Base-by-base conservation (phyloP, 2,329 filamentous ascomycete genomes). In the Orbilia oligospora region DNA sequence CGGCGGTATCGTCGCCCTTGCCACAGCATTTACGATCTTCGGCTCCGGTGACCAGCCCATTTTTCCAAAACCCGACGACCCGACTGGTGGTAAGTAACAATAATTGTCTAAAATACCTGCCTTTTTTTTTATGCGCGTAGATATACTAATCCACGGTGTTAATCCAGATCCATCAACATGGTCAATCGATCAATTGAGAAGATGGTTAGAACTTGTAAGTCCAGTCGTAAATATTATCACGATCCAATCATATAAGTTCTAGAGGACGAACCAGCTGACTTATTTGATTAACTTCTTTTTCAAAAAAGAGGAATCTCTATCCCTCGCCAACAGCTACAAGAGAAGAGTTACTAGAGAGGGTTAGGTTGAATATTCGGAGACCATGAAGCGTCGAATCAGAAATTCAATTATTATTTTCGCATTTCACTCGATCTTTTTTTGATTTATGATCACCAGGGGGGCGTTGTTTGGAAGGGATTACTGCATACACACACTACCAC, bases 151-250 rank as follows among this genome's bases (percentile, higher is more conserved):
- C 33, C 9, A 5, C 8, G 10, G 3, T 12, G 6, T 12, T 8
- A 8, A 36, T 36, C n/a, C 8, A 78, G 75, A 78, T 18, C 75
- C 75, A 22, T 38, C 48, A 3, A 78, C 61, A 38, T 78, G 75
- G 75, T 78, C 75, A 5, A 78, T 69, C 20, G 75, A 78, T 18
- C 68, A 78, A 49, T 46, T 78, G 48, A 63, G 68, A 22, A 46
- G 75, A 30, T 78, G 68, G 68, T 41, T 78, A n/a, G 75, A 78
- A 20, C 27, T 78, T 5, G 75, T 78, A 64, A 12, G 56, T 65
- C n/a, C n/a, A n/a, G 6, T 6, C 27, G 3, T 30, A 30, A 3
- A 30, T 30, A 30, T 6, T 30, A 30, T 6, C 27, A 30, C 27
- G 6, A 30, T 30, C 27, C 27, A 30, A 30, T 30, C 27, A 30